Evolutionary conservation across 805 yeast genomes (phyloP), one percentile per base, ranked within the genome.

Genomic region (Hanseniaspora taiwanica): DNA sequence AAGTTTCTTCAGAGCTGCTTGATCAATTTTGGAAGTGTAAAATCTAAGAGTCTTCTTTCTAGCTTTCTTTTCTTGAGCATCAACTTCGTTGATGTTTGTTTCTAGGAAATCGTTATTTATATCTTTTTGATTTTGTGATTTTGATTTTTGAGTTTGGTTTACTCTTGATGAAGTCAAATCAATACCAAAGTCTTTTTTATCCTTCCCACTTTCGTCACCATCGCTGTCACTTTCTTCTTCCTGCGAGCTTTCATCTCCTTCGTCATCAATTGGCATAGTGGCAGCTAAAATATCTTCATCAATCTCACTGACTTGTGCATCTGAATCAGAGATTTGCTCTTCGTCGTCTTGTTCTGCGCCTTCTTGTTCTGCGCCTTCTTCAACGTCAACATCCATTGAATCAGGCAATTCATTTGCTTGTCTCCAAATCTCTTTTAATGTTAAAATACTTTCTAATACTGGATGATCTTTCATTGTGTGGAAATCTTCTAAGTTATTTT

Each of bases 11-110:
- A 68, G 67, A 21, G 71, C 77, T 39, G 78, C 79, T 63, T 87
- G 94, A 58, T 86, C 96, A 59, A 91, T 87, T 62, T 89, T 87
- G 43, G 97, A 83, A 1, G 98, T 91, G 69, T 91, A 91, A 76
- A 91, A 91, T 45, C 97, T 78, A 52, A 91, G 72, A 2, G 94
- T 72, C 55, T 74, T 75, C 66, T 79, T 81, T 51, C 93, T 76
- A 17, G 77, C 72, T 44, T 71, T 74, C 64, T 87, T 89, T 43
- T 86, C 97, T 53, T 84, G 94, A 35, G 72, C 69, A 60, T 91
- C 97, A 37, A 85, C 77, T 21, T 76, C 91, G 38, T 82, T 93
- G 35, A 82, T 70, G 25, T 70, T 75, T 21, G 76, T 66, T 53
- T 85, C 94, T n/a, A 74, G 68, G 53, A 64, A 78, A 56, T 81